Conservation (phyloP, 106 monocot genomes). For the Phalaenopsis aphrodite region DNA sequence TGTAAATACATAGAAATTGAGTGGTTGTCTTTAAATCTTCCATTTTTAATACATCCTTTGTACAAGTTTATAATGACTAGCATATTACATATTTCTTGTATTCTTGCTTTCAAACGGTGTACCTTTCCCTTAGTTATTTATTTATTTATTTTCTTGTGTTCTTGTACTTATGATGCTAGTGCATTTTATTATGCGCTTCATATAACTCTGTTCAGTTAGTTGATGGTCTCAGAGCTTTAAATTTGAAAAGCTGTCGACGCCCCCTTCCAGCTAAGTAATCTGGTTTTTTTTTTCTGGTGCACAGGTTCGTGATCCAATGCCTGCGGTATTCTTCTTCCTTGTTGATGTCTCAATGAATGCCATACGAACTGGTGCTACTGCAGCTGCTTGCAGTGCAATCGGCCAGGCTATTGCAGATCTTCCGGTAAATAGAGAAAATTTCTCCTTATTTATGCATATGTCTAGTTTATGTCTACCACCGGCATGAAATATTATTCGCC, state of each 20-base stretch:
- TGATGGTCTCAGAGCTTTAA: background rate
- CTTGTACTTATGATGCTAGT: background rate
- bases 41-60: too few species aligned
- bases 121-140: background rate
- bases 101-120: background rate
- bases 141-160: background rate
- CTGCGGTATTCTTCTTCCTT: conserved; percentile 95
- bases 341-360: conserved; percentile 97
- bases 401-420: conserved; percentile 88
- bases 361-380: conserved; percentile 92
- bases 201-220: background rate
- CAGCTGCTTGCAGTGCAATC: conserved; percentile 93
- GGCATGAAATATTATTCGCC: background rate
- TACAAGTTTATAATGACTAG: background rate
- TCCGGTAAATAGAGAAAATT: conserved; percentile 51
- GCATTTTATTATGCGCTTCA: background rate
- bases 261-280: background rate
- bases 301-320: conserved; percentile 99
- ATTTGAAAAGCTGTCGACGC: background rate
- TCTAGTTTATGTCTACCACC: background rate
- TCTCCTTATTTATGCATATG: background rate
- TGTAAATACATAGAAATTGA: too few species aligned
- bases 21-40: too few species aligned
- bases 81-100: background rate
- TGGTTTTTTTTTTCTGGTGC: background rate